phyloP scores from a whole-genome alignment of 2,329 filamentous ascomycete species.

The Colletotrichum musicola region DNA sequence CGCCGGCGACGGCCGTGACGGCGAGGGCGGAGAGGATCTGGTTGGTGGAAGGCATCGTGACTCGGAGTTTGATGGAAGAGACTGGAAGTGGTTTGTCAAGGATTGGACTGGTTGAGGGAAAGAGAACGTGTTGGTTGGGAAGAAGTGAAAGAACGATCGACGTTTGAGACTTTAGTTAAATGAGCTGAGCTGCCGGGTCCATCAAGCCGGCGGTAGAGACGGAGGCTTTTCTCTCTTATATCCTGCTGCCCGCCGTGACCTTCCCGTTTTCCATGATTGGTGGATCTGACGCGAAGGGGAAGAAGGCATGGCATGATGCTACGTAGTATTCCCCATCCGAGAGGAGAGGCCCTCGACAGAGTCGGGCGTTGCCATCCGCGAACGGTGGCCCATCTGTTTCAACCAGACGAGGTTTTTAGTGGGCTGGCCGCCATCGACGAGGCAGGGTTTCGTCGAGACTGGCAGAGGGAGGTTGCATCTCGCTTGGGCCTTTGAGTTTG shows the following conservation, averaged over 20 bases:
- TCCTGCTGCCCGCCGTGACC: neutral
- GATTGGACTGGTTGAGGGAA: neutral
- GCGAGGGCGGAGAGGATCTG: slow-evolving; percentile 30
- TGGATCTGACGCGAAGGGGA: neutral
- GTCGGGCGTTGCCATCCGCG: neutral
- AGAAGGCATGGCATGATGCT: neutral
- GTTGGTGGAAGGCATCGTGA: slow-evolving; percentile 28
- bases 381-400: slow-evolving; percentile 12
- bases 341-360: slow-evolving; percentile 2
- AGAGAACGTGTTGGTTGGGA: neutral
- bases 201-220: neutral
- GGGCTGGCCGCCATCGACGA: neutral
- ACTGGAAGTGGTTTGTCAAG: neutral
- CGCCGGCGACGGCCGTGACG: slow-evolving; percentile 25
- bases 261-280: neutral
- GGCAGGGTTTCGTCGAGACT: neutral
- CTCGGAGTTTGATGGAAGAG: neutral
- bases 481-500: neutral
- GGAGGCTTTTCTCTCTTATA: neutral
- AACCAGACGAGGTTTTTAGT: slow-evolving; percentile 14
- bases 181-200: neutral
- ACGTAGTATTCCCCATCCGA: neutral
- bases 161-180: neutral
- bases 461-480: slow-evolving; percentile 11
- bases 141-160: neutral